phyloP scores from a whole-genome alignment of 768 basidiomycete genomes.

The Suillus placidus region DNA sequence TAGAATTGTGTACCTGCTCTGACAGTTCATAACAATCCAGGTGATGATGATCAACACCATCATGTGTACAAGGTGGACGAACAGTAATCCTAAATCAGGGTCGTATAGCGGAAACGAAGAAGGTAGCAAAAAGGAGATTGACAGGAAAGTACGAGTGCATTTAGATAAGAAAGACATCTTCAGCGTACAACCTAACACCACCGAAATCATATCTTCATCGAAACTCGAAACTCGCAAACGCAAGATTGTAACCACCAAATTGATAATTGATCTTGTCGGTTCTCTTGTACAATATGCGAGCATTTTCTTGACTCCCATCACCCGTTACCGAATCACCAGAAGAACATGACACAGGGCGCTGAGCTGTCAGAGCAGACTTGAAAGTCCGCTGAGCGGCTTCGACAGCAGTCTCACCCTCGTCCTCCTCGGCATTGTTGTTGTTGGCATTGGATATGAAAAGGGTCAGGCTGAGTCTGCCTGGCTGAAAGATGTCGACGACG shows the following conservation, averaged over 20 bases:
- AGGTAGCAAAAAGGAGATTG: constrained; percentile 20
- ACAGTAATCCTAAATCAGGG: constrained; percentile 16
- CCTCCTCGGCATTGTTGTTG: constrained; percentile 44
- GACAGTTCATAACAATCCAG: constrained; percentile 2
- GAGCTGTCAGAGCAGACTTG: constrained; percentile 57
- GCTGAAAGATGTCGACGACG: constrained; percentile 92
- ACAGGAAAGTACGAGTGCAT: constrained; percentile 19
- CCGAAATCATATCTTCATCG: constrained; percentile 29
- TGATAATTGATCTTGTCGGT: constrained; percentile 99
- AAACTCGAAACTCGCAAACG: constrained; percentile 84
- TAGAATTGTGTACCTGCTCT: neutral
- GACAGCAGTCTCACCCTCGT: constrained; percentile 54
- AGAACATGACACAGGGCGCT: constrained; percentile 26
- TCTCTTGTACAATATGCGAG: constrained; percentile 59
- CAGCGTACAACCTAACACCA: constrained; percentile 17
- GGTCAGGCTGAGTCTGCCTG: constrained; percentile 81
- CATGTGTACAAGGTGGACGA: constrained; percentile 17
- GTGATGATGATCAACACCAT: constrained; percentile 6
- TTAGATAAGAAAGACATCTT: constrained; percentile 26
- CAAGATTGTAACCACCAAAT: constrained; percentile 89
- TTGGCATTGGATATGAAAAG: constrained; percentile 82
- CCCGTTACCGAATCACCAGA: constrained; percentile 23
- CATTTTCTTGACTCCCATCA: constrained; percentile 20
- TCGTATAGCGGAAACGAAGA: constrained; percentile 11
- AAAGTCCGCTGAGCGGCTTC: constrained; percentile 79